phyloP scores from a whole-genome alignment of 2,329 filamentous ascomycete genomes.

The Aotearoamyces nothofagi region DNA sequence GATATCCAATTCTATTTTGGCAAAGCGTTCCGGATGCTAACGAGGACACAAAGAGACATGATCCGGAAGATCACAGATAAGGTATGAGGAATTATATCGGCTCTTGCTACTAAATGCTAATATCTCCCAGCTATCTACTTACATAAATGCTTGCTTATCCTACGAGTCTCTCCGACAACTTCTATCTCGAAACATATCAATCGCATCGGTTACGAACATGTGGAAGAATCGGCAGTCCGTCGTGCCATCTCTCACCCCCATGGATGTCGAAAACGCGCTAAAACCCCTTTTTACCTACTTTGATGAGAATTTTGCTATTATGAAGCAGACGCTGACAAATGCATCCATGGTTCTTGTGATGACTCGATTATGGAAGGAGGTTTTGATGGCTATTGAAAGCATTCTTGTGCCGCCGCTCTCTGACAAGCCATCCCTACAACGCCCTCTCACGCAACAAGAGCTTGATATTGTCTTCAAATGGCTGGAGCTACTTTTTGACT shows the following conservation, averaged over 20 bases:
- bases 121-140: slow-evolving; percentile 57
- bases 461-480: slow-evolving; percentile 91
- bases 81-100: slow-evolving; percentile 30
- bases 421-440: slow-evolving; percentile 82
- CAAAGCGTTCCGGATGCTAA: slow-evolving; percentile 88
- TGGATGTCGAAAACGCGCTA: slow-evolving; percentile 67
- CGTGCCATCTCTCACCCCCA: slow-evolving; percentile 43
- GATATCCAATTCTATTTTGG: slow-evolving; percentile 98
- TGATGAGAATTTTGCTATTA: slow-evolving; percentile 96
- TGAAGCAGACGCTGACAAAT: slow-evolving; percentile 91
- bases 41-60: slow-evolving; percentile 95
- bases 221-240: slow-evolving; percentile 45
- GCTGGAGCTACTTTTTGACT: slow-evolving; percentile 79
- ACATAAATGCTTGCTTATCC: slow-evolving; percentile 83
- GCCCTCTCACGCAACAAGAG: slow-evolving; percentile 71
- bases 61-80: slow-evolving; percentile 96
- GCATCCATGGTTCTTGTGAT: slow-evolving; percentile 98
- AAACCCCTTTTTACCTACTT: slow-evolving; percentile 86
- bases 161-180: slow-evolving; percentile 63
- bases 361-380: slow-evolving; percentile 96
- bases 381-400: slow-evolving; percentile 77
- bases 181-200: slow-evolving; percentile 55
- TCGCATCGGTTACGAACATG: slow-evolving; percentile 58
- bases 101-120: slow-evolving; percentile 4
- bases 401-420: slow-evolving; percentile 86